These are phyloP conservation scores for Pythium dissotocum DNA, from an alignment of 352 stramenopile genomes.

Conservation along the genomic window DNA sequence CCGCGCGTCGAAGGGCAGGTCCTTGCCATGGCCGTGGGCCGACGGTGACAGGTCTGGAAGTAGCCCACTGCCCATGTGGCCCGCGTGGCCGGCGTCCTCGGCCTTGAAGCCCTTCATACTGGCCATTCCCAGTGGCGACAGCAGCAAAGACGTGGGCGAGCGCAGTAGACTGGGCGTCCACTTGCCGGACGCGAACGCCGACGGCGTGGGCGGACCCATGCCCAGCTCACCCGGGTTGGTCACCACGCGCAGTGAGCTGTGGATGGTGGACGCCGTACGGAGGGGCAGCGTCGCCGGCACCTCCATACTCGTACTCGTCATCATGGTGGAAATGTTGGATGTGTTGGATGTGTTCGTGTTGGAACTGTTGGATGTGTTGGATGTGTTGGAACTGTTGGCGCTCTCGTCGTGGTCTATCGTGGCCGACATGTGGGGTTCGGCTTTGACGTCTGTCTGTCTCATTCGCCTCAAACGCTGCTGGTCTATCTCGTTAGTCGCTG, in stretches of 20 bases:
- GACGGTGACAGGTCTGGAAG: neutral
- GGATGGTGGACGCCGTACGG: conserved; percentile 14
- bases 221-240: conserved; percentile 24
- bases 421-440: conserved; percentile 9
- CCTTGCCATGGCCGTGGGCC: conserved; percentile 24
- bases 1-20: conserved; percentile 49
- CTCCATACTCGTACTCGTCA: neutral
- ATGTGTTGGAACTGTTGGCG: neutral
- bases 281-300: neutral
- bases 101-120: conserved; percentile 13
- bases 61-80: neutral
- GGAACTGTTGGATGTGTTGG: neutral
- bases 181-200: conserved; percentile 13
- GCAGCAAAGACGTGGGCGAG: conserved; percentile 24
- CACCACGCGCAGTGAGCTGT: conserved; percentile 26
- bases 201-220: conserved; percentile 13
- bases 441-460: neutral
- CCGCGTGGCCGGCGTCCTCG: conserved; percentile 9
- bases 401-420: neutral
- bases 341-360: neutral
- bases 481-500: neutral
- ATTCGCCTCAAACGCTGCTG: neutral
- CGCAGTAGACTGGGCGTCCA: conserved; percentile 23
- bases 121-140: conserved; percentile 19
- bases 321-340: neutral